Evolutionary conservation across 192 early-diverging fungal genomes (phyloP), one percentile per base, ranked within the genome.

Genomic region (Haplosporangium gracile): DNA sequence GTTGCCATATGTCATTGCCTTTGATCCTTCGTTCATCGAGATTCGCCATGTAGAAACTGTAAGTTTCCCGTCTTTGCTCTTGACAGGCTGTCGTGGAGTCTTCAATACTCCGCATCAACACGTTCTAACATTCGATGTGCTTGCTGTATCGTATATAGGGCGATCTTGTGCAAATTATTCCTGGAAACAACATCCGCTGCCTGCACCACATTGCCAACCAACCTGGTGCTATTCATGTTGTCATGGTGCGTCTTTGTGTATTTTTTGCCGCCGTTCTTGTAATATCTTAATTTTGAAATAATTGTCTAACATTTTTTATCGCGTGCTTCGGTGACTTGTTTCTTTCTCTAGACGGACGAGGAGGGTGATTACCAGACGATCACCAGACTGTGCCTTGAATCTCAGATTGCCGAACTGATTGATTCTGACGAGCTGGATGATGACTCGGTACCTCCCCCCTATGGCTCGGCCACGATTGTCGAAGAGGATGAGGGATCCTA

Each of bases 21-120:
- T 97, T 88, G 96, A 98, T 68, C 89, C 94, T 8, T 93, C 90
- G 55, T 98, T 98, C 80, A 96, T 99, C 80, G 98, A 99, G 87
- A 90, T 99, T 43, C 93, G 95, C 57, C 89, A 97, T 78, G 91
- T 96, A 5, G 93, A 97, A 79, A 96, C 94, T 3, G 96, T 82
- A 77, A 72, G 81, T 65, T 18, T 9, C 24, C 36, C 36, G 1
- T 36, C 3, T 51, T 13, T 34, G 13, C 16, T 32, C 15, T 18
- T 32, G n/a, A n/a, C 15, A 26, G 39, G 1, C 60, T 15, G 11
- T 32, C 26, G 15, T 13, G 1, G 60, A 32, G 29, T n/a, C 11
- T 65, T 32, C 29, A 65, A 4, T 2, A 1, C n/a, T 65, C 4
- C 13, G 4, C 4, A 65, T 32, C 3, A 65, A 26, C 26, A 24